Percentiles rank a stretch among this genome's conserved stretches.
Evolutionary conservation across 805 yeast genomes (phyloP).

Genomic region (Yarrowia yakushimensis): DNA sequence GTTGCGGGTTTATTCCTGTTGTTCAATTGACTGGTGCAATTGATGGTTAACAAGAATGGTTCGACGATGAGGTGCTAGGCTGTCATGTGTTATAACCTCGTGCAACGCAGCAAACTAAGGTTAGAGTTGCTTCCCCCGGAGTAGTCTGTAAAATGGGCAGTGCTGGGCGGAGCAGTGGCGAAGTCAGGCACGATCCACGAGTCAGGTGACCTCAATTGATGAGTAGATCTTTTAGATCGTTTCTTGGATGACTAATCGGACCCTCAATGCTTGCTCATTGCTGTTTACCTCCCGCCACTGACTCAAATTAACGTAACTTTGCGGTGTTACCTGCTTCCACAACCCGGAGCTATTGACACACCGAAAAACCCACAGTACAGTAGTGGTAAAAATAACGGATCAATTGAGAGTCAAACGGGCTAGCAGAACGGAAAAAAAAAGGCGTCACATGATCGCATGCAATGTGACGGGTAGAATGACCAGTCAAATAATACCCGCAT

Average conservation of each 20-base stretch:
- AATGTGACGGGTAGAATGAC: not conserved
- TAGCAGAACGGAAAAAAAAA: too few relatives aligned
- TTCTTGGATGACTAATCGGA: not conserved
- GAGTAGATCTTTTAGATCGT: too few relatives aligned
- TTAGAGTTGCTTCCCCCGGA: constrained; percentile 23
- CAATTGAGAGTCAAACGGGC: not conserved
- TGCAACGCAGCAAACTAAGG: not conserved
- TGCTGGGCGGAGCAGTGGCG: constrained; percentile 12
- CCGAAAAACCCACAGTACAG: too few relatives aligned
- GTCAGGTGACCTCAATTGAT: too few relatives aligned
- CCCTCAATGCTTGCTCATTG: too few relatives aligned
- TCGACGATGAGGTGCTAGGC: not conserved
- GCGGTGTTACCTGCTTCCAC: constrained; percentile 14
- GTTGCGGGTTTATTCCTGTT: too few relatives aligned
- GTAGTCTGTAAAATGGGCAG: not conserved
- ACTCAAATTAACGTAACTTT: not conserved
- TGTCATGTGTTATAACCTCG: not conserved
- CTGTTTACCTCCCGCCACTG: not conserved
- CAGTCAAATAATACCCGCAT: not conserved
- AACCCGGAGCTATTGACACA: too few relatives aligned
- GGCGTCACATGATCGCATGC: too few relatives aligned
- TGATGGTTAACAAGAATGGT: not conserved
- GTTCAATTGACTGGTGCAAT: not conserved
- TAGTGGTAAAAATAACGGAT: not conserved
- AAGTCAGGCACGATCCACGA: too few relatives aligned